phyloP scores from a whole-genome alignment of 257 asterid genomes.

The Handroanthus guayacan region DNA sequence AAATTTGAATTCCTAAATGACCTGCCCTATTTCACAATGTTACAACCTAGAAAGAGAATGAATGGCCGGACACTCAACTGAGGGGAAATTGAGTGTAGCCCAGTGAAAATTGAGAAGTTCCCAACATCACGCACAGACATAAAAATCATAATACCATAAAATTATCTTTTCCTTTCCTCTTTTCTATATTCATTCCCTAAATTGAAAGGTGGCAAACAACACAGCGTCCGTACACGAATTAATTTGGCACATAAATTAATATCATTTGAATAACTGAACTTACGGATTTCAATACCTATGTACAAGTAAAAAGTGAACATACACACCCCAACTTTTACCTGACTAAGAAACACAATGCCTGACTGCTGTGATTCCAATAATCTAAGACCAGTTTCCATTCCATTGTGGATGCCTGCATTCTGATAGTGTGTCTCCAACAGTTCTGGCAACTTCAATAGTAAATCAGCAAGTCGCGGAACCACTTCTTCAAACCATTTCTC shows the following conservation, averaged over 20 bases:
- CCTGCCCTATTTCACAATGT: background rate
- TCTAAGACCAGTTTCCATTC: constrained; percentile 62
- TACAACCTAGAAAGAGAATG: constrained; percentile 7
- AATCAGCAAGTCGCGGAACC: constrained; percentile 71
- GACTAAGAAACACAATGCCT: constrained; percentile 79
- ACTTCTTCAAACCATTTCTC: constrained; percentile 69
- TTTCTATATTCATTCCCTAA: background rate
- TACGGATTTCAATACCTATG: background rate
- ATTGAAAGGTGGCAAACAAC: background rate
- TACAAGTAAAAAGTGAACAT: background rate
- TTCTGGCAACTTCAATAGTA: constrained; percentile 70
- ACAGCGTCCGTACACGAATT: background rate
- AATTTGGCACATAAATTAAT: background rate
- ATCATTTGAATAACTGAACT: background rate
- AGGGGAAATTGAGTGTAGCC: background rate
- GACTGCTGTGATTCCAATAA: constrained; percentile 73
- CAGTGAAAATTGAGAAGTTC: background rate
- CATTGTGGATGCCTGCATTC: constrained; percentile 45
- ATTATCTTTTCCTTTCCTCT: background rate
- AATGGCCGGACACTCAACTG: background rate
- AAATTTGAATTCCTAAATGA: constrained; percentile 1
- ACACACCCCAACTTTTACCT: constrained; percentile 46
- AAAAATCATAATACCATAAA: background rate
- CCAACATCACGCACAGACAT: background rate
- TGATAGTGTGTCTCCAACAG: constrained; percentile 78